phyloP scores from a whole-genome alignment of 176 grass and related monocot genomes.

The Poa pratensis region DNA sequence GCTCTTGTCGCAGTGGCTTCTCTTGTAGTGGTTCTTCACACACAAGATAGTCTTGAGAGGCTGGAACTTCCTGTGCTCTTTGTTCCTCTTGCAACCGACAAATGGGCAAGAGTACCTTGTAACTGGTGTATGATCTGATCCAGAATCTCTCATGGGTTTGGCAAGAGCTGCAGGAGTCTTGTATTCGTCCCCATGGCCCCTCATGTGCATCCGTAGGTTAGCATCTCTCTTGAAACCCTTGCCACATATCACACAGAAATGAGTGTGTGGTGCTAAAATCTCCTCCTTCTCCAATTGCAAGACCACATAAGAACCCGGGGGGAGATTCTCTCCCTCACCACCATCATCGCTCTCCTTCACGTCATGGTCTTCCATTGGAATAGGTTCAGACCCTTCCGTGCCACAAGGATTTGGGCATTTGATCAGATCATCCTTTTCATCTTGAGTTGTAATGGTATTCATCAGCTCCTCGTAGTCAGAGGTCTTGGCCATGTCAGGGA shows the following conservation, averaged over 20 bases:
- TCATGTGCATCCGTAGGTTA: constrained; percentile 97
- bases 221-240: constrained; percentile 98
- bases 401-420: constrained; percentile 59
- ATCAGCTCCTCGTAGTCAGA: constrained; percentile 66
- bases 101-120: constrained; percentile 92
- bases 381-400: constrained; percentile 45
- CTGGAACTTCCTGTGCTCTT: constrained; percentile 94
- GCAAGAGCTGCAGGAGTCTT: constrained; percentile 87
- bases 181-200: constrained; percentile 91
- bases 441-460: constrained; percentile 45
- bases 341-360: constrained; percentile 88
- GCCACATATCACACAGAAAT: constrained; percentile 91
- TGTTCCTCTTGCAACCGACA: constrained; percentile 88
- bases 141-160: constrained; percentile 65
- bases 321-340: constrained; percentile 80
- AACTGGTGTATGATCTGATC: constrained; percentile 56
- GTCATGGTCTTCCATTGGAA: constrained; percentile 76
- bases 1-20: constrained; percentile 96
- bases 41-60: constrained; percentile 91
- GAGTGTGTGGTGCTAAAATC: constrained; percentile 89
- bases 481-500: constrained; percentile 49
- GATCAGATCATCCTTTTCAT: constrained; percentile 57
- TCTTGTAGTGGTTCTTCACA: constrained; percentile 95
- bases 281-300: constrained; percentile 91
- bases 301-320: constrained; percentile 84